Evolutionary conservation across 1,284 basidiomycete species (phyloP).

Genomic region (Boletellus deceptivus): DNA sequence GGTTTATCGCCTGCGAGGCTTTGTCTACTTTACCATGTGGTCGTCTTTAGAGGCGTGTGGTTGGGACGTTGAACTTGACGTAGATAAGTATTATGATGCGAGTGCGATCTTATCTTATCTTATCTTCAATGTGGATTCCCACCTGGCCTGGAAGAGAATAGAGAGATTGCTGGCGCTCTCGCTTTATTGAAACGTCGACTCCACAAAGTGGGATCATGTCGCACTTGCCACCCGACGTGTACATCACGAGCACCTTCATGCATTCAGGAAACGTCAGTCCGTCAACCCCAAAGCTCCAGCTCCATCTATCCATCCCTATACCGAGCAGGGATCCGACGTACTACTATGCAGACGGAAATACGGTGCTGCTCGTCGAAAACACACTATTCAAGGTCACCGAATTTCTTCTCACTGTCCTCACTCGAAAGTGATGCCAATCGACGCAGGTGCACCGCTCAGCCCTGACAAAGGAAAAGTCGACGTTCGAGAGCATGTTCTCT

Average conservation of each 20-base stretch:
- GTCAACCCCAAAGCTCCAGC: constrained; percentile 33
- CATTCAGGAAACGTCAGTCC: constrained; percentile 33
- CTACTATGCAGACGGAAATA: constrained; percentile 44
- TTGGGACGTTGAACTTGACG: not conserved
- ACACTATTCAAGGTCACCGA: constrained; percentile 46
- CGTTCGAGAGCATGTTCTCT: constrained; percentile 53
- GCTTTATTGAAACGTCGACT: constrained; percentile 11
- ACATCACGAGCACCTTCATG: constrained; percentile 33
- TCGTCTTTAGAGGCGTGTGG: constrained; percentile 1
- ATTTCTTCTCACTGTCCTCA: constrained; percentile 4
- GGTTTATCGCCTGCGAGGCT: constrained; percentile 9
- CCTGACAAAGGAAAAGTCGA: constrained; percentile 48
- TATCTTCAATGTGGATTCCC: constrained; percentile 13
- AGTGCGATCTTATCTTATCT: constrained; percentile 22
- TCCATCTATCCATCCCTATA: constrained; percentile 34
- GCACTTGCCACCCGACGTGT: constrained; percentile 32
- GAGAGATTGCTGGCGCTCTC: not conserved
- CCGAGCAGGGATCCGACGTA: constrained; percentile 31
- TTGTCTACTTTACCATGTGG: constrained; percentile 5
- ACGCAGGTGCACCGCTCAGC: constrained; percentile 50
- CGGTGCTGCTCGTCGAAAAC: constrained; percentile 45
- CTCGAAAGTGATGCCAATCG: not conserved
- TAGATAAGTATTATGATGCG: constrained; percentile 2
- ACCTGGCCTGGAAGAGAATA: constrained; percentile 13
- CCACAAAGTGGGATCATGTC: constrained; percentile 19